These are phyloP conservation scores for Pinus tabuliformis DNA, from an alignment of 75 land plant genomes.

Conservation along the genomic window DNA sequence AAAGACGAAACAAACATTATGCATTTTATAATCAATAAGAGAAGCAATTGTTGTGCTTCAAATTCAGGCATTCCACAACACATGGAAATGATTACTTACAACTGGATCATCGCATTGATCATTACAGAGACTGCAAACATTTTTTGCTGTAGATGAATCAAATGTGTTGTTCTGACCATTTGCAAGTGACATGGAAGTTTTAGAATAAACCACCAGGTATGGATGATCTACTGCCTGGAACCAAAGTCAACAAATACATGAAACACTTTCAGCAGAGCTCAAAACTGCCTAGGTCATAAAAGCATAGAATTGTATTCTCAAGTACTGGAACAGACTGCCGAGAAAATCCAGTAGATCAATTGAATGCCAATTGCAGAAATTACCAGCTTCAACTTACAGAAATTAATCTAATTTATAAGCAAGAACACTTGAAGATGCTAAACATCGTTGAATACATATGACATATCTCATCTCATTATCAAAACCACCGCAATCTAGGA, in stretches of 20 bases:
- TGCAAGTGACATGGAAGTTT: slow-evolving; percentile 9
- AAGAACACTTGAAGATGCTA: background rate
- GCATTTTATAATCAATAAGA: background rate
- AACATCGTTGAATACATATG: background rate
- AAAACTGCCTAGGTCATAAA: background rate
- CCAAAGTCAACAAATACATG: background rate
- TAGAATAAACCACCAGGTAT: slow-evolving; percentile 80
- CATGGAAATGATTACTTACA: slow-evolving; percentile 31
- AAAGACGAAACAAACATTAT: background rate
- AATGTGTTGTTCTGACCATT: background rate
- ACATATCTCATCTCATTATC: background rate
- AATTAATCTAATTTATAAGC: background rate
- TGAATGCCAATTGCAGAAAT: background rate
- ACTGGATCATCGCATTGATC: slow-evolving; percentile 65
- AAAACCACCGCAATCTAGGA: background rate
- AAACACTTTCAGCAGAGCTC: background rate
- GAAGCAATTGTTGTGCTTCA: background rate
- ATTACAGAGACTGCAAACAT: slow-evolving; percentile 62
- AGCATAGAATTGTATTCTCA: background rate
- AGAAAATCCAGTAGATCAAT: background rate
- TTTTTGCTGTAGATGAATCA: slow-evolving; percentile 11
- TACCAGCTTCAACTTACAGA: background rate
- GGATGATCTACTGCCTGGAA: slow-evolving; percentile 95
- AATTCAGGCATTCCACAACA: too few relatives aligned
- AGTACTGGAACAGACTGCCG: background rate